Base-by-base conservation (phyloP, 495 filamentous ascomycete species). In the Penicillium maclennaniae region DNA sequence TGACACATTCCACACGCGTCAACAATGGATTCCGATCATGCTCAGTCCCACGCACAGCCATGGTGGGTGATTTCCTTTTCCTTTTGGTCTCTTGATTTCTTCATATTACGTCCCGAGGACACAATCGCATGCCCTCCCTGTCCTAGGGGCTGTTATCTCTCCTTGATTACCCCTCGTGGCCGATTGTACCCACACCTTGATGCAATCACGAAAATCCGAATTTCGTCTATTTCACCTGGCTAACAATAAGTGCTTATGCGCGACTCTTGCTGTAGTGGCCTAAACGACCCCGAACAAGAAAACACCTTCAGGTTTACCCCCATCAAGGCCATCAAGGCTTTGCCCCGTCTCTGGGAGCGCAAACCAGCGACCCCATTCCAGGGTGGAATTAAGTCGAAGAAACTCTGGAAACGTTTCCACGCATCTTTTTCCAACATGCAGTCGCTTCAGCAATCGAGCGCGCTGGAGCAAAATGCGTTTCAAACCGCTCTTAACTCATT, bases 311-410 rank as follows among this genome's bases (percentile, higher is more conserved):
- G 63, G 27, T 75, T 71, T 47, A 72, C 68, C 10, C 68, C 70
- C 23, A 67, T 69, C 53, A 72, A 70, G 55, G 55, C 59, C 34
- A 36, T 58, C 16, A 53, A 51, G 69, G 65, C 49, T 55, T 63
- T 51, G 38, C 77, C 65, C 53, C 82, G 60, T 69, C 66, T 71
- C 69, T 75, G 67, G 80, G 84, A 70, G 70, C 74, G 67, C 72
- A 79, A 66, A 73, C 82, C 77, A 60, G 80, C 72, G 66, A 85
- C 65, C 55, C 78, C 74, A 51, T 78, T 75, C 46, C 58, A 65
- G 43, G 54, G 66, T 23, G 74, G 68, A 19, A 61, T 69, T 23
- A 72, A 72, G 44, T 67, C 75, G 6, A 72, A 71, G 28, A 80
- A 79, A 45, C 57, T 81, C 43, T 81, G 78, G 78, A 81, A 81